phyloP scores from a whole-genome alignment of 2,329 filamentous ascomycete genomes.

The Chrysoporthe puriensis region DNA sequence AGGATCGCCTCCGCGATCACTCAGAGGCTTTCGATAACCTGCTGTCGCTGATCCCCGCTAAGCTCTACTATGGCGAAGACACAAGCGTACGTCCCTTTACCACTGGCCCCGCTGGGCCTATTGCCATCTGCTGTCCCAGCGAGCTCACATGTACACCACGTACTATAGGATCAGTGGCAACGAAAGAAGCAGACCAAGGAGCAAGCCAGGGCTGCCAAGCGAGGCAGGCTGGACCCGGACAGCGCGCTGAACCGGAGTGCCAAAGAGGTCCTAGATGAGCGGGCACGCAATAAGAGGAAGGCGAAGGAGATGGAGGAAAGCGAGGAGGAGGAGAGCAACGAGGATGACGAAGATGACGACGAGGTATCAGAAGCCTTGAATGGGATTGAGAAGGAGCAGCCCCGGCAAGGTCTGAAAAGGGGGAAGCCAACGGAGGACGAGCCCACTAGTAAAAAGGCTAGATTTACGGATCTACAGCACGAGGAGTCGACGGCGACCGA shows the following conservation, averaged over 20 bases:
- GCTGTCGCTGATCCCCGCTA: constrained; percentile 84
- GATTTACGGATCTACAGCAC: constrained; percentile 35
- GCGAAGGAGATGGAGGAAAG: constrained; percentile 64
- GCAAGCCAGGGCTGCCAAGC: constrained; percentile 79
- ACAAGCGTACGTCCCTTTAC: constrained; percentile 68
- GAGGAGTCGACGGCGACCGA: constrained; percentile 33
- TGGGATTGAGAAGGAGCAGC: constrained; percentile 62
- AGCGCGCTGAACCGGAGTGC: constrained; percentile 79
- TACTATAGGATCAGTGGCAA: constrained; percentile 82
- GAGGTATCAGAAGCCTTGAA: constrained; percentile 49
- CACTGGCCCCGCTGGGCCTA: background rate
- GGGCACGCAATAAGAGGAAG: constrained; percentile 78
- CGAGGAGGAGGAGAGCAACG: constrained; percentile 46
- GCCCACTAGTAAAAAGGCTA: constrained; percentile 61
- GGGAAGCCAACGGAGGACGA: constrained; percentile 42
- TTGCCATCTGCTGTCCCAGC: background rate
- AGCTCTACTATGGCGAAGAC: constrained; percentile 81
- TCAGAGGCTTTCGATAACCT: constrained; percentile 84
- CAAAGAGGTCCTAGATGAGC: constrained; percentile 90
- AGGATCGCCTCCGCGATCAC: constrained; percentile 62
- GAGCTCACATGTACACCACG: constrained; percentile 26
- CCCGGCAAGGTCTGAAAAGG: constrained; percentile 65
- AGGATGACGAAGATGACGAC: constrained; percentile 48
- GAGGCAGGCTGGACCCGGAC: constrained; percentile 88
- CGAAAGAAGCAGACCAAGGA: constrained; percentile 96